A percentile compares a stretch with the other conserved stretches of the same genome.
phyloP scores from a whole-genome alignment of 208 protist species.

The Giardia duodenalis region DNA sequence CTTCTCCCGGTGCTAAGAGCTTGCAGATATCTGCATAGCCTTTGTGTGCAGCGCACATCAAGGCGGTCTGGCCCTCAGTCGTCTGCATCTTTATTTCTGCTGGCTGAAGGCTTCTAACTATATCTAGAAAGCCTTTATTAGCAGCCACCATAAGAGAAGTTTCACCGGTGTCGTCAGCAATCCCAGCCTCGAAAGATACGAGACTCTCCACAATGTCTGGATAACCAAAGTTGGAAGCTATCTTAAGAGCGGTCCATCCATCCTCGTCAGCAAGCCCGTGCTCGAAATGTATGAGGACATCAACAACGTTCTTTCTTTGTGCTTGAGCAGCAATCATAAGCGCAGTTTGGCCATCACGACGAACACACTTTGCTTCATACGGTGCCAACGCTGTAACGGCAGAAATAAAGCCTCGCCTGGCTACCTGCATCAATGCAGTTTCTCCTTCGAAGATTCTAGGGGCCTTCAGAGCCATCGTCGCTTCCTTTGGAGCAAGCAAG shows the following conservation, averaged over 20 bases:
- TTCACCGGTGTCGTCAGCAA: background rate
- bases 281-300: background rate
- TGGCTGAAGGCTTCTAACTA: background rate
- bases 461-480: background rate
- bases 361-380: background rate
- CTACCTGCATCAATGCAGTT: background rate
- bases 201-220: background rate
- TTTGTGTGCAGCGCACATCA: background rate
- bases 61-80: background rate
- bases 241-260: background rate
- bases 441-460: background rate
- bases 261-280: background rate
- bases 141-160: background rate
- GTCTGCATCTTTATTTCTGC: background rate
- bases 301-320: background rate
- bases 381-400: background rate
- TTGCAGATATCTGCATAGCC: background rate
- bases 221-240: background rate
- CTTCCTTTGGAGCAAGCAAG: background rate
- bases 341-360: background rate
- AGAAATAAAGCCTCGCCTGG: background rate
- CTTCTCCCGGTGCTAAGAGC: background rate
- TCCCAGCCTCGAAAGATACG: background rate
- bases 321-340: background rate
- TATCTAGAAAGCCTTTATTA: background rate